Conservation (phyloP, 495 filamentous ascomycete genomes). For the Aspergillus sclerotiicarbonarius region DNA sequence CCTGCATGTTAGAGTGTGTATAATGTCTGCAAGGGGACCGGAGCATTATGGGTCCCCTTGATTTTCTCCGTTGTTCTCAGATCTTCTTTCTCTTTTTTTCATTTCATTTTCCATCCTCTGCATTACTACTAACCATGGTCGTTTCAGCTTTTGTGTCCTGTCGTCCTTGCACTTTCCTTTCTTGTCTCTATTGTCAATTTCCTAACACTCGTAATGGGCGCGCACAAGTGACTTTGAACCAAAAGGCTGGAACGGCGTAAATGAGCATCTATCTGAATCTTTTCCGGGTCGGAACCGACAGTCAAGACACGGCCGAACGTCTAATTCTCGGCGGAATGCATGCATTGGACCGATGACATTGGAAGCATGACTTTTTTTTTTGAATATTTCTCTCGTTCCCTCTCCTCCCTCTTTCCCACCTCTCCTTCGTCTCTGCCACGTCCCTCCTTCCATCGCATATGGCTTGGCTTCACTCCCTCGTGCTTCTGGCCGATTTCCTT, state of each 20-base stretch:
- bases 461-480: constrained; percentile 5
- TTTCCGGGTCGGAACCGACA: constrained; percentile 5
- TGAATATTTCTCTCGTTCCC: constrained; percentile 10
- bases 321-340: constrained; percentile 12
- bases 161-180: constrained; percentile 11
- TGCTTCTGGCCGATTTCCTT: neutral
- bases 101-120: constrained; percentile 6
- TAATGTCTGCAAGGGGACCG: neutral
- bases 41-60: neutral
- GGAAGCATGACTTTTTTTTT: constrained; percentile 19
- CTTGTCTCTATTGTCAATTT: constrained; percentile 14
- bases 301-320: constrained; percentile 12
- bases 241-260: constrained; percentile 29
- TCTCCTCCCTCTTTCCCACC: constrained; percentile 5
- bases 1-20: constrained; percentile 7
- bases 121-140: constrained; percentile 11
- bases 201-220: constrained; percentile 29
- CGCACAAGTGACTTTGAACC: constrained; percentile 27
- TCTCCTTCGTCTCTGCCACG: constrained; percentile 5
- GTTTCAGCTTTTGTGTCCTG: constrained; percentile 12
- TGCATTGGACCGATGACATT: constrained; percentile 20
- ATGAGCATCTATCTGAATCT: constrained; percentile 14
- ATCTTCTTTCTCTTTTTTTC: neutral
- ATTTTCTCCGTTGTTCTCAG: neutral
- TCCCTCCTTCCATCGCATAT: constrained; percentile 12